Evolutionary conservation across 1,284 basidiomycete genomes (phyloP).

Genomic region (Cronartium quercuum): DNA sequence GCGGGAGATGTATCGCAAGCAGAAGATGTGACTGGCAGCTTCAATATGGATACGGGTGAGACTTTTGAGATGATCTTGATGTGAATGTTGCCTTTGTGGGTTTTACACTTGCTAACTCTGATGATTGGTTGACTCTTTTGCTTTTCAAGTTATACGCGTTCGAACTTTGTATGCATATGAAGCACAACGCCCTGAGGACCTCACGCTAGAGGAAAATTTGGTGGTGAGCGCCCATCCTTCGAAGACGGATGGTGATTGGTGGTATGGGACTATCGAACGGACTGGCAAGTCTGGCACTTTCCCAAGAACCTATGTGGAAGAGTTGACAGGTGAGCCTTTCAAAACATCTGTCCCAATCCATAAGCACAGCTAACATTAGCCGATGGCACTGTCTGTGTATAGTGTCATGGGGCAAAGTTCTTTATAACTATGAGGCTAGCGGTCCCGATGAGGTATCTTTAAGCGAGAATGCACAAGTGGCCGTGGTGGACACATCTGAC

Average conservation of each 20-base stretch:
- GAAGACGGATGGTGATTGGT: constrained; percentile 68
- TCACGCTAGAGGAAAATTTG: constrained; percentile 75
- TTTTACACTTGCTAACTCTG: constrained; percentile 3
- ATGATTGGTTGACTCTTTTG: constrained; percentile 56
- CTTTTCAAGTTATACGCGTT: constrained; percentile 51
- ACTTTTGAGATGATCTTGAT: constrained; percentile 55
- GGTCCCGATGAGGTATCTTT: constrained; percentile 75
- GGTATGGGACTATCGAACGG: constrained; percentile 71
- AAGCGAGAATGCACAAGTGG: constrained; percentile 66
- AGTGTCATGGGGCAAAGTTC: constrained; percentile 57
- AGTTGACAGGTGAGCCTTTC: constrained; percentile 59
- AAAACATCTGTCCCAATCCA: neutral
- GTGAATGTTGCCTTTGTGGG: constrained; percentile 8
- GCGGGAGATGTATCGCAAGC: constrained; percentile 55
- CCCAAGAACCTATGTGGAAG: constrained; percentile 80
- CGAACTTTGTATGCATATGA: constrained; percentile 70
- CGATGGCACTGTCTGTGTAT: neutral
- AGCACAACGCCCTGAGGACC: constrained; percentile 76
- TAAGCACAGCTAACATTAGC: neutral
- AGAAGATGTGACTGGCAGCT: constrained; percentile 43
- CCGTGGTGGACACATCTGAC: constrained; percentile 65
- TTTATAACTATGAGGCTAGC: constrained; percentile 66
- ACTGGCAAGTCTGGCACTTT: constrained; percentile 75
- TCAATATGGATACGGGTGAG: constrained; percentile 59
- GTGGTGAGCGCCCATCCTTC: constrained; percentile 75